Base-by-base conservation (phyloP, 1,139 yeast genomes). In the Yamadazyma sp. region DNA sequence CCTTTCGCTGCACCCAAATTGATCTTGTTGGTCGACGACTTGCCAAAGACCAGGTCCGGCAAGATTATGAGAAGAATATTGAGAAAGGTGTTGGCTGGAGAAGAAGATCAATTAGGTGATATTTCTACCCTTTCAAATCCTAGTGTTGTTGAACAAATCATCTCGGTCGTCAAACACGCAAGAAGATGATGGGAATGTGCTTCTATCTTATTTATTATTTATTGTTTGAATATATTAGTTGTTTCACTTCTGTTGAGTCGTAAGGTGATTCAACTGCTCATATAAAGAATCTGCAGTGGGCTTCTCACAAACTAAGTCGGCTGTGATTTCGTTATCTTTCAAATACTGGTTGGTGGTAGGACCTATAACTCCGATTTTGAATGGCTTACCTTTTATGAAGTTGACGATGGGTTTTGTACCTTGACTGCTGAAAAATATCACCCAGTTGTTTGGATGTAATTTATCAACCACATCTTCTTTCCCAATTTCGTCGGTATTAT, bases 341-440 rank as follows among this genome's bases (percentile, higher is more conserved):
- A 92, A 63, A 53, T 77, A 88, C 28, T 73, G 77, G 47, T 83
- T 80, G 0, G 98, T 92, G 0, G 98, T 91, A 1, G 98, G 98
- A 0, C 98, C 98, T 45, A 92, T 92, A 4, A 91, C 80, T 0
- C 95, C 97, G 15, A 89, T 67, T 40, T 71, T 73, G 31, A 48
- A 43, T 0, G 49, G 46, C 8, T 44, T 45, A 24, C 47, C 41
- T 33, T 58, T 62, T 33, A 83, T 48, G 47, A 68, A 66, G 10
- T 73, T 64, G 2, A 86, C 76, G 6, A 87, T 82, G 1, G 61
- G 66, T 31, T 74, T 76, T 0, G 95, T 84, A 0, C 96, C 96
- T 48, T 92, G 95, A 0, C 97, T 95, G 47, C 97, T 87, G 60
- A 91, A 92, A 46, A 92, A 86, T 0, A 89, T 84, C 5, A 89